Base-by-base conservation (phyloP, 768 basidiomycete genomes). In the Suillus hirtellus region DNA sequence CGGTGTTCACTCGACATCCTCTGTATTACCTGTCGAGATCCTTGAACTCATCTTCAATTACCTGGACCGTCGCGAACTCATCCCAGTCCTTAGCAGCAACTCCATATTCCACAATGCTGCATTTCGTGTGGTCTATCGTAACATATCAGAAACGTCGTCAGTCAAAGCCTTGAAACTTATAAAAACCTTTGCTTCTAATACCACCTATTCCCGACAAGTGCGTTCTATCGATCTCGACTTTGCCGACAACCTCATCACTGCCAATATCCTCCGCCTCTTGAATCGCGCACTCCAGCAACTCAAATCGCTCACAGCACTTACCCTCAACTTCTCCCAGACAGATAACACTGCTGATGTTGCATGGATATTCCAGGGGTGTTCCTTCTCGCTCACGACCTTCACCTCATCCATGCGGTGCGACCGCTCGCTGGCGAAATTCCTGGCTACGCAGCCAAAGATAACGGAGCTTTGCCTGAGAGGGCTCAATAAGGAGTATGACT, bases 341-440 rank as follows among this genome's bases (percentile, higher is more conserved):
- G 75, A 79, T 65, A 75, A 70, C 60, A 37, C 76, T 72, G 60
- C 68, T 66, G 4, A 73, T 37, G 77, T 83, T 2, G 73, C 79
- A 3, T 86, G 86, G 84, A 74, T 87, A 37, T 79, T 87, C 52
- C 68, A 75, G 7, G 75, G 72, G 8, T 79, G 79, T 69, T 63
- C 77, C 11, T 83, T 86, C 66, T 72, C 73, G 6, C 78, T 89
- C 37, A 66, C 70, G n/a, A 68, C 75, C 0, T 79, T 89, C 67
- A 78, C 82, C 11, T 87, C 86, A 0, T 85, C 86, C 19, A 80
- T 87, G 72, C 79, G 81, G n/a, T 86, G 81, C 67, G 80, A 82
- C 46, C 66, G 70, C 4, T 69, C 74, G 4, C 77, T 89, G 15
- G 83, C 83, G 0, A 62, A 67, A 10, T 86, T 88, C 71, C 77